A percentile compares a stretch with the other conserved stretches of the same genome.
Conservation (phyloP, 345 rosid species). For the Cochlearia excelsa region DNA sequence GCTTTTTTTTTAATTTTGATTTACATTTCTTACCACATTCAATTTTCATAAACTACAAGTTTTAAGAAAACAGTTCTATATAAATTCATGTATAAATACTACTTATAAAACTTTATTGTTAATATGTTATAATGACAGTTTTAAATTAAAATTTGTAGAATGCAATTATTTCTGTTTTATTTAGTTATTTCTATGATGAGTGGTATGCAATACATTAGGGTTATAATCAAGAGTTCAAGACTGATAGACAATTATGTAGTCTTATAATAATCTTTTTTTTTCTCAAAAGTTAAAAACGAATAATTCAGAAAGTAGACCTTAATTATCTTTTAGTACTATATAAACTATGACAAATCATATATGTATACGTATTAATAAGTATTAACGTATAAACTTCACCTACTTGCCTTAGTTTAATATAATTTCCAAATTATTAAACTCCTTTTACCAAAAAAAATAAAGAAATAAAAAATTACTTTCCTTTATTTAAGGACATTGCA, state of each 20-base stretch:
- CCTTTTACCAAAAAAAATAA: neutral
- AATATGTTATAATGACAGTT: no score
- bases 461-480: constrained; percentile 21
- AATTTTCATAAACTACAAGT: no score
- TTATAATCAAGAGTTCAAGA: constrained; percentile 14
- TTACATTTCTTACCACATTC: no score
- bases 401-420: constrained; percentile 25
- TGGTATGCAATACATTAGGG: neutral
- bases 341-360: constrained; percentile 2
- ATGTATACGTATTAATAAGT: no score
- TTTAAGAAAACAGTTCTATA: no score
- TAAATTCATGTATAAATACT: no score
- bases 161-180: neutral
- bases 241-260: constrained; percentile 14
- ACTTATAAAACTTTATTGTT: no score
- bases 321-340: constrained; percentile 9
- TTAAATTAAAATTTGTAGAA: no score
- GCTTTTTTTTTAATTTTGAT: no score
- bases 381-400: constrained; percentile 24
- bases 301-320: constrained; percentile 11
- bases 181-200: neutral
- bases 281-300: constrained; percentile 18
- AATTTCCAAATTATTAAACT: constrained; percentile 6
- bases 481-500: constrained; percentile 27
- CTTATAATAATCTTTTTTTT: neutral